These are phyloP conservation scores for Marasmius sp. DNA, from an alignment of 1,284 basidiomycete genomes.

Conservation along the genomic window DNA sequence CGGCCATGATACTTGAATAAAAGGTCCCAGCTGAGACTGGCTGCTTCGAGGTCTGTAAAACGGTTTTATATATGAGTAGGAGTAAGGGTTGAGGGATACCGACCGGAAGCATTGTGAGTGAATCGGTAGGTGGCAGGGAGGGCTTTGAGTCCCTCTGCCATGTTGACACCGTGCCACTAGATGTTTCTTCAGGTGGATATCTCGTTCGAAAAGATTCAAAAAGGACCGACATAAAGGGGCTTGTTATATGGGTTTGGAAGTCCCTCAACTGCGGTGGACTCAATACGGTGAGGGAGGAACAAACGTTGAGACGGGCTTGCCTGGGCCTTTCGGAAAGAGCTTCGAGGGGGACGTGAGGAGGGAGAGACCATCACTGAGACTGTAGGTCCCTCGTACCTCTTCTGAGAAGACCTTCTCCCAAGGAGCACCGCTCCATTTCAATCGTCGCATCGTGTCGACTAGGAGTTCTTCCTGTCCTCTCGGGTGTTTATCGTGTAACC, in stretches of 20 bases:
- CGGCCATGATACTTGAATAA: conserved; percentile 62
- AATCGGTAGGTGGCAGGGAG: conserved; percentile 42
- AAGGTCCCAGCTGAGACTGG: conserved; percentile 55
- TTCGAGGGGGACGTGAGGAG: neutral
- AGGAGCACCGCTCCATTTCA: conserved; percentile 52
- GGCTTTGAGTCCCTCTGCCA: conserved; percentile 45
- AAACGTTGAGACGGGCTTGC: neutral
- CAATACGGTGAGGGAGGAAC: too few relatives aligned
- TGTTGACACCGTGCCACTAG: conserved; percentile 41
- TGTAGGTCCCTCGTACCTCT: conserved; percentile 23
- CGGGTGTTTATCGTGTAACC: conserved; percentile 55
- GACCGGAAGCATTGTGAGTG: conserved; percentile 41
- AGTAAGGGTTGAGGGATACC: neutral
- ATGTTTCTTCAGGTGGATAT: neutral
- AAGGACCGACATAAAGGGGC: conserved; percentile 10
- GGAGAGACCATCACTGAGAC: neutral
- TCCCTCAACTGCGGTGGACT: conserved; percentile 7
- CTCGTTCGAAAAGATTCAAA: too few relatives aligned
- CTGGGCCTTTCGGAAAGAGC: conserved; percentile 18
- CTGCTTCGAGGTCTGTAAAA: conserved; percentile 43
- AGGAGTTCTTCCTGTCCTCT: conserved; percentile 50
- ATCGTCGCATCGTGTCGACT: conserved; percentile 53
- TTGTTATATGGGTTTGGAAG: conserved; percentile 35
- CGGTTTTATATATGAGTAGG: neutral
- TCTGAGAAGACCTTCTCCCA: conserved; percentile 44